Percentiles rank a stretch among this genome's conserved stretches.
Conservation (phyloP, 1,139 yeast species). For the Magnusiomyces sp. region DNA sequence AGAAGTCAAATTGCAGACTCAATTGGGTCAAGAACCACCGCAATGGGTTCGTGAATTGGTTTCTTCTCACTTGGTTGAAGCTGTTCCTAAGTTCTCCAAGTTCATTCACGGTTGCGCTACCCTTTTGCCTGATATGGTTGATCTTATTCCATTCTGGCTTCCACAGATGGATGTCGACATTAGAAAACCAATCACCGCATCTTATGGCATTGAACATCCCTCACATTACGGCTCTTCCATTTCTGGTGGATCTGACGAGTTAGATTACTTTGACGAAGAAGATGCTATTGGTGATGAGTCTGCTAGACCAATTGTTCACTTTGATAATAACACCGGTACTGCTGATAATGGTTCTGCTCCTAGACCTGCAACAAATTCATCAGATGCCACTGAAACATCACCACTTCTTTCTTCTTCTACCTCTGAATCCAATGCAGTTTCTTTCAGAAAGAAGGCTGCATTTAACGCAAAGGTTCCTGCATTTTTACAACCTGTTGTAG, state of each 20-base stretch:
- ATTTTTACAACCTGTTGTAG: conserved; percentile 5
- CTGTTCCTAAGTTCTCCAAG: conserved; percentile 95
- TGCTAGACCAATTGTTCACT: conserved; percentile 19
- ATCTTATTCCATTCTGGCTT: conserved; percentile 88
- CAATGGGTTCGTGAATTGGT: conserved; percentile 92
- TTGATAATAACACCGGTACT: conserved; percentile 21
- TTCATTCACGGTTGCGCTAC: conserved; percentile 94
- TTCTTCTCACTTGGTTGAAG: conserved; percentile 88
- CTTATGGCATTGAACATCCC: conserved; percentile 56
- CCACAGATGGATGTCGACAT: conserved; percentile 98
- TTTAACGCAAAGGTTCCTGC: conserved; percentile 6
- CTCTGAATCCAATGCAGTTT: conserved; percentile 20
- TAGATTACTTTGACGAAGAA: conserved; percentile 40
- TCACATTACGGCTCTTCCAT: conserved; percentile 36
- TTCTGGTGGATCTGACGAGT: conserved; percentile 34
- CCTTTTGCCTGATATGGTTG: conserved; percentile 70
- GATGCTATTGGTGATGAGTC: conserved; percentile 23
- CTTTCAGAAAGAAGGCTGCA: conserved; percentile 20
- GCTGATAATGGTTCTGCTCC: too few species aligned
- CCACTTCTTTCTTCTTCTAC: conserved; percentile 14
- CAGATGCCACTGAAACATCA: background rate
- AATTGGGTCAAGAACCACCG: conserved; percentile 97
- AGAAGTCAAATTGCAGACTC: conserved; percentile 95
- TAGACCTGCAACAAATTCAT: background rate
- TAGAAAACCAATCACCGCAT: conserved; percentile 71